Base-by-base conservation (phyloP, 805 yeast species). In the Henningerozyma blattae region DNA sequence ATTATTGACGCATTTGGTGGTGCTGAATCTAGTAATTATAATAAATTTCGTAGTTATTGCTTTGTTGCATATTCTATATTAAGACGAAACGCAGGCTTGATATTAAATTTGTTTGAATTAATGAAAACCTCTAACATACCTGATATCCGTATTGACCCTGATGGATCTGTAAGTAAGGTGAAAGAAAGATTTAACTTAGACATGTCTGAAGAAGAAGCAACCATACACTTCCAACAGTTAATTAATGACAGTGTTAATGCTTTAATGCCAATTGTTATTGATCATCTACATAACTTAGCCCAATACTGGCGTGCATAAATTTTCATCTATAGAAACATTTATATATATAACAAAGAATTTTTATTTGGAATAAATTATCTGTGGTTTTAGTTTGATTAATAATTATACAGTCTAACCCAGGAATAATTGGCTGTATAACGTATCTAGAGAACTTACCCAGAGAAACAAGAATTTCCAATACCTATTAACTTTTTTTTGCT, bases 1-100 rank as follows among this genome's bases (percentile, higher is more conserved):
- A 80, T 91, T 14, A 82, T 91, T 28, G 98, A 91, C 44, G 97
- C 96, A 0, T 91, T 91, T 85, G 99, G 99, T 2, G 98, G 97
- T 1, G 70, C 84, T 33, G 68, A 71, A 41, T 85, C 89, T 33
- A 81, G 79, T 28, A 87, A 89, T 54, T 91, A 83, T 56, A 75
- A 77, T 42, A 73, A 80, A 41, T 91, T 91, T 60, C 72, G 93
- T 48, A 83, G 84, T 54, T 87, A 87, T 58, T 91, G 99, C 51
- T 91, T 87, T 60, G 89, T 91, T 15, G 84, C 95, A 0, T 91
- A 85, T 53, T 82, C 91, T 8, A 89, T 94, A 4, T 63, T 91
- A 41, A 66, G 99, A 38, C 80, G 86, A 54, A 84, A 85, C 46
- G 82, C 95, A 22, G 87, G 86, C 37, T 69, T 91, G 60, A 87